phyloP scores from a whole-genome alignment of 805 yeast genomes.

The Teunomyces barrocoloradensis region DNA sequence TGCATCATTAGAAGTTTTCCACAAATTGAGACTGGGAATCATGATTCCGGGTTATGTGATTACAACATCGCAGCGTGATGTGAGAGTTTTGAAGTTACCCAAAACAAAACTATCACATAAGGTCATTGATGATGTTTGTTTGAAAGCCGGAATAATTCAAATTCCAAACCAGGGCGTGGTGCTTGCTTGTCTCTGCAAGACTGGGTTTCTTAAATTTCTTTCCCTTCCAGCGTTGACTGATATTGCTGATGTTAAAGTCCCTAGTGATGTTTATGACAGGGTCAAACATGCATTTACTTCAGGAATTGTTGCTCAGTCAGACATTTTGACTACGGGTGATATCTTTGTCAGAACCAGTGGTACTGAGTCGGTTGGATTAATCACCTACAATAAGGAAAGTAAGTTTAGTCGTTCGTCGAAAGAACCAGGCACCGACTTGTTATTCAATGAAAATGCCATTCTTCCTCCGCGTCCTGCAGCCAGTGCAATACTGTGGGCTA shows the following conservation, averaged over 20 bases:
- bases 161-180: constrained; percentile 44
- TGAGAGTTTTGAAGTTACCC: constrained; percentile 61
- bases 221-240: constrained; percentile 67
- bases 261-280: constrained; percentile 26
- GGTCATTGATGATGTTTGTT: constrained; percentile 50
- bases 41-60: constrained; percentile 61
- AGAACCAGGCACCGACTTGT: constrained; percentile 44
- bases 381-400: constrained; percentile 19
- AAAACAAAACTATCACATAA: constrained; percentile 63
- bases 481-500: constrained; percentile 80
- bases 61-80: constrained; percentile 54
- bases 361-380: constrained; percentile 39
- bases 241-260: constrained; percentile 42
- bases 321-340: constrained; percentile 52
- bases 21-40: constrained; percentile 58
- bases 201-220: constrained; percentile 47
- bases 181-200: constrained; percentile 42
- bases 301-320: constrained; percentile 21
- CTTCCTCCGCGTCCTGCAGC: constrained; percentile 80
- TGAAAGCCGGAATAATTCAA: constrained; percentile 50
- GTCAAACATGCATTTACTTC: constrained; percentile 21
- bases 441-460: constrained; percentile 66
- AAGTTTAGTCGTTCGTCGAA: constrained; percentile 10
- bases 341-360: constrained; percentile 53
- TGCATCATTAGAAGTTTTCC: constrained; percentile 59